These are phyloP conservation scores for Globisporangium solare DNA, from an alignment of 352 stramenopile species.

Conservation along the genomic window DNA sequence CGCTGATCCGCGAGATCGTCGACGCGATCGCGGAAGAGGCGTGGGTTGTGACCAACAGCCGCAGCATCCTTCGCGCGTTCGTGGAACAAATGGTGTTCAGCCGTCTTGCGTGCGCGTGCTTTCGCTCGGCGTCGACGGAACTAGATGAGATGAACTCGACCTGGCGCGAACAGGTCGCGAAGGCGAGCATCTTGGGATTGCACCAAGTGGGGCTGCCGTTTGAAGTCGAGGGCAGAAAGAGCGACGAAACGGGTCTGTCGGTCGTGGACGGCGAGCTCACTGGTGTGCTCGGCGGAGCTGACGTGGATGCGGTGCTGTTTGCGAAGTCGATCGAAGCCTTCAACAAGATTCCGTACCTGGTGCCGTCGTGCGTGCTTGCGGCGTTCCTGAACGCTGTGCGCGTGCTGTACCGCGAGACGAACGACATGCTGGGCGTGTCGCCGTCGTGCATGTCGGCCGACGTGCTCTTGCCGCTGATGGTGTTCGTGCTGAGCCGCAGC, in stretches of 20 bases:
- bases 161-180: constrained; percentile 52
- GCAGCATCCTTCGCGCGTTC: constrained; percentile 33
- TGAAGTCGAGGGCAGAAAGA: constrained; percentile 17
- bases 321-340: constrained; percentile 57
- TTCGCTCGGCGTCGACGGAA: constrained; percentile 42
- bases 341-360: constrained; percentile 62
- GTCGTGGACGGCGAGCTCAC: constrained; percentile 4
- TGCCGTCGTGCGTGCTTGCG: constrained; percentile 60
- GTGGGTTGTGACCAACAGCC: constrained; percentile 21
- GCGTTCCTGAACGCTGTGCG: constrained; percentile 61
- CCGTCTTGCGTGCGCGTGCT: constrained; percentile 61
- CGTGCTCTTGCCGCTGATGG: constrained; percentile 68
- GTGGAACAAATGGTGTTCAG: constrained; percentile 78
- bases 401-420: constrained; percentile 63
- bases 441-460: constrained; percentile 67
- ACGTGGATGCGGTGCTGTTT: constrained; percentile 32
- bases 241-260: not conserved
- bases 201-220: constrained; percentile 53
- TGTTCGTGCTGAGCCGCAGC: constrained; percentile 65
- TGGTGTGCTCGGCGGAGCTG: not conserved
- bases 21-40: constrained; percentile 41
- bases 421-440: constrained; percentile 33
- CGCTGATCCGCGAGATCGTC: constrained; percentile 59
- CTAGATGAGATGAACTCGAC: constrained; percentile 65
- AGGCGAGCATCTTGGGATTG: constrained; percentile 37